Evolutionary conservation across 2,329 filamentous ascomycete species (phyloP).

Genomic region (Epichloe sibirici): DNA sequence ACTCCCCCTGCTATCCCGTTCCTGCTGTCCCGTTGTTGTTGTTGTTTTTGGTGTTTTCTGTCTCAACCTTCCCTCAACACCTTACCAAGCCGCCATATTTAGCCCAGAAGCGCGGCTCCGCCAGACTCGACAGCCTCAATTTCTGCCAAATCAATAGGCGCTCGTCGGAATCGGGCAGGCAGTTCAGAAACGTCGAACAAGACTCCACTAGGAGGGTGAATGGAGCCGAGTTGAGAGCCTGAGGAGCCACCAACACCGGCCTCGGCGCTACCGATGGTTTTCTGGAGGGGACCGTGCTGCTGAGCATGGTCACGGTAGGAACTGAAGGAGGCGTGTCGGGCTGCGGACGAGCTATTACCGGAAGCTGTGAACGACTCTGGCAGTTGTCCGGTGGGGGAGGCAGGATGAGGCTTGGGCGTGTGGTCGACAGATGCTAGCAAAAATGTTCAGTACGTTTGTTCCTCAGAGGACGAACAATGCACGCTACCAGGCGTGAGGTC

Average conservation of each 20-base stretch:
- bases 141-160: slow-evolving; percentile 64
- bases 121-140: slow-evolving; percentile 95
- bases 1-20: background rate
- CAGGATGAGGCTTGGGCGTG: slow-evolving; percentile 60
- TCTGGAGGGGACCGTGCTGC: slow-evolving; percentile 64
- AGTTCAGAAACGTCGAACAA: slow-evolving; percentile 86
- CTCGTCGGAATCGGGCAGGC: slow-evolving; percentile 68
- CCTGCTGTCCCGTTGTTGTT: background rate
- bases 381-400: slow-evolving; percentile 52
- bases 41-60: no score
- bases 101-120: slow-evolving; percentile 53
- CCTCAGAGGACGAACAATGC: background rate
- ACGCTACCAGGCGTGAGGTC: background rate
- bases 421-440: slow-evolving; percentile 56
- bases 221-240: slow-evolving; percentile 59
- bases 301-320: slow-evolving; percentile 67
- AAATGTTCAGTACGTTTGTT: slow-evolving; percentile 10
- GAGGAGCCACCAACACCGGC: slow-evolving; percentile 46
- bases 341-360: slow-evolving; percentile 17
- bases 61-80: background rate
- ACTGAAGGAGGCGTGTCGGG: slow-evolving; percentile 53
- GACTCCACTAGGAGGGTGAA: slow-evolving; percentile 59
- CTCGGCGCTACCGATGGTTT: slow-evolving; percentile 31
- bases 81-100: slow-evolving; percentile 8
- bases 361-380: slow-evolving; percentile 37